Evolutionary conservation across 495 filamentous ascomycete genomes (phyloP).

Genomic region (Staphylotrichum longicolle): DNA sequence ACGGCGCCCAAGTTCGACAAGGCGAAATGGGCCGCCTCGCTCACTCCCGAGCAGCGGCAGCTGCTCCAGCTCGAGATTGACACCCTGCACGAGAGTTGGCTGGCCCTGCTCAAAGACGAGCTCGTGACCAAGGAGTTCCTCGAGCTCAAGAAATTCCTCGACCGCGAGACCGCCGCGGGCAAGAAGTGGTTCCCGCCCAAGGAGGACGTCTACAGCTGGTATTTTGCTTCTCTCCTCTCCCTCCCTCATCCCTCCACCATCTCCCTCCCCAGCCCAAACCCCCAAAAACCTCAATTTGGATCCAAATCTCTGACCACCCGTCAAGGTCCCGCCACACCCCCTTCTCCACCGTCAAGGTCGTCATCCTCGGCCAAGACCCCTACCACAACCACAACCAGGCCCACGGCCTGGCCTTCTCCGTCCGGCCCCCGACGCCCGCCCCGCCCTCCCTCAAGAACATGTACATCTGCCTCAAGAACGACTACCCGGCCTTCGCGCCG

Average conservation of each 20-base stretch:
- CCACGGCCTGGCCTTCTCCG: slow-evolving; percentile 92
- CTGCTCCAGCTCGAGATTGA: slow-evolving; percentile 86
- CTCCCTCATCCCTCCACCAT: background rate
- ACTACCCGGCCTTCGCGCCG: slow-evolving; percentile 75
- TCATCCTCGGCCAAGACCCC: slow-evolving; percentile 93
- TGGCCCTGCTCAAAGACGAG: slow-evolving; percentile 81
- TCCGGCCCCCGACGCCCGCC: slow-evolving; percentile 80
- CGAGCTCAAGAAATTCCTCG: slow-evolving; percentile 81
- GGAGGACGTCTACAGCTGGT: slow-evolving; percentile 95
- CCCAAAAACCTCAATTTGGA: too few relatives aligned
- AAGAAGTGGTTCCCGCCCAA: slow-evolving; percentile 80
- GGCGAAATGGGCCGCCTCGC: slow-evolving; percentile 72
- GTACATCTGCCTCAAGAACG: slow-evolving; percentile 77
- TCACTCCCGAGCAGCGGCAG: slow-evolving; percentile 77
- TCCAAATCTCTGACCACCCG: background rate
- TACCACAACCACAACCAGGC: slow-evolving; percentile 97
- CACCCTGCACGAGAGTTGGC: slow-evolving; percentile 86
- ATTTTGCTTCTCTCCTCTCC: slow-evolving; percentile 22
- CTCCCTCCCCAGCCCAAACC: too few relatives aligned
- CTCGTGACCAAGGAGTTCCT: slow-evolving; percentile 74
- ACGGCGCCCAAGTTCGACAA: slow-evolving; percentile 70
- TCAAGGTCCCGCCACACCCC: slow-evolving; percentile 86
- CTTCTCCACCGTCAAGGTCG: slow-evolving; percentile 77
- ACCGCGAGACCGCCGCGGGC: slow-evolving; percentile 67
- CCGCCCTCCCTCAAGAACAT: slow-evolving; percentile 90